phyloP scores from a whole-genome alignment of 2,329 filamentous ascomycete genomes.

The Neopestalotiopsis rosae region DNA sequence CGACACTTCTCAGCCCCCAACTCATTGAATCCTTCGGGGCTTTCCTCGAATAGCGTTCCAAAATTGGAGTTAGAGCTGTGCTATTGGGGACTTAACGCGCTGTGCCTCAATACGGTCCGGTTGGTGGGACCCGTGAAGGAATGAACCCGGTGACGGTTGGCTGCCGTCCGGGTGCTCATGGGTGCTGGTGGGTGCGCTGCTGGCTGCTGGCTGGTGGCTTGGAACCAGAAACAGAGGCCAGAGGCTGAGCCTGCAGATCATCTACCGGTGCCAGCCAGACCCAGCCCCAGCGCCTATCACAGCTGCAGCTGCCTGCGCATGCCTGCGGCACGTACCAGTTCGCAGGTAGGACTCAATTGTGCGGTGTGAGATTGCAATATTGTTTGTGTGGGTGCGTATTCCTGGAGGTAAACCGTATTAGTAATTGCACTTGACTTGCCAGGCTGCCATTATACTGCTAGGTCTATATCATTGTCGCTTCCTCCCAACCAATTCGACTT shows the following conservation, averaged over 20 bases:
- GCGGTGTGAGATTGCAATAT: no score
- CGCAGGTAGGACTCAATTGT: background rate
- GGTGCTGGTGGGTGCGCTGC: no score
- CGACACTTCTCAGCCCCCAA: background rate
- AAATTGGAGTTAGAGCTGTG: background rate
- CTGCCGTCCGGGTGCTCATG: background rate
- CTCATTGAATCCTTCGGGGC: background rate
- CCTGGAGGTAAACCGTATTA: background rate
- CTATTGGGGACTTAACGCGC: background rate
- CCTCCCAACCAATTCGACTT: background rate
- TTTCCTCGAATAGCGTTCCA: background rate
- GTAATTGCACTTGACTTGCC: background rate
- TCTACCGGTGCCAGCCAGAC: background rate
- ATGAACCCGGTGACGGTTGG: background rate
- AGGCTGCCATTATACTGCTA: background rate
- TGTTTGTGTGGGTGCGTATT: no score
- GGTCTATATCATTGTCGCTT: background rate
- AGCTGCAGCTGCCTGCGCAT: background rate
- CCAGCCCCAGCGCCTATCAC: background rate
- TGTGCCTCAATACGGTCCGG: background rate
- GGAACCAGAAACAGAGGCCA: background rate
- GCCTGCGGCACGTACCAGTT: background rate
- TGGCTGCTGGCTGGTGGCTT: background rate
- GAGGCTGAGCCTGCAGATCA: conserved; percentile 1
- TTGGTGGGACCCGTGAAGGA: background rate